Evolutionary conservation across 352 stramenopile species (phyloP), one percentile per base, ranked within the genome.

Genomic region (Pythium aristosporum): DNA sequence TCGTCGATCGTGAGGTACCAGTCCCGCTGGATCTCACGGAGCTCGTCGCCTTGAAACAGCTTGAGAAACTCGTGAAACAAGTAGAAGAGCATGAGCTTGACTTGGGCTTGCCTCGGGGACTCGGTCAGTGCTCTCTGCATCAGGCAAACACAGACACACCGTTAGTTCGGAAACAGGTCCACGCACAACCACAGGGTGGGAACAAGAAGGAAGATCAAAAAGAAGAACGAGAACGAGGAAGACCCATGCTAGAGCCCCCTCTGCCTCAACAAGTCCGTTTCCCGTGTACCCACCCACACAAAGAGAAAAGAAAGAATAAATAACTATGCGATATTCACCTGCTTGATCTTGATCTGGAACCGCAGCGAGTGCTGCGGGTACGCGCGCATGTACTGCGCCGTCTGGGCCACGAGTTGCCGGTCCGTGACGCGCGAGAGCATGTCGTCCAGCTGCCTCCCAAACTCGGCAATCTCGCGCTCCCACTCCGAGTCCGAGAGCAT

Each of bases 261-360:
- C 44, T 16, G 10, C 28, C 44, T 50, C 21, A 39, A 39, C 34
- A 39, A 4, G 34, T 50, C 44, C 16, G 16, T 13, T n/a, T 30
- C n/a, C 44, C n/a, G 21, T 50, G 21, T 25, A 32, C 44, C n/a
- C 8, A 18, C 18, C 25, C 6, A n/a, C 44, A 46, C 34, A 44
- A 12, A 12, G 13, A 49, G 18, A 52, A 3, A 57, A 34, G 16
- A 39, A 34, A 41, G 15, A 25, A 39, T 34, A n/a, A 15, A 52
- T 10, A 12, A 8, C 28, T 51, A 58, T 30, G 25, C n/a, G 3
- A 51, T 65, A 42, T 37, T 74, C 77, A 93, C 85, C 85, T 93
- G 85, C 80, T 93, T 93, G 76, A 93, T 87, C 69, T 93, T 93
- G 79, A 93, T 84, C 71, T 93, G 85, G 69, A 93, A 90, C 32